These are phyloP conservation scores for Adansonia gregorii DNA, from an alignment of 441 rosid species.

Conservation along the genomic window DNA sequence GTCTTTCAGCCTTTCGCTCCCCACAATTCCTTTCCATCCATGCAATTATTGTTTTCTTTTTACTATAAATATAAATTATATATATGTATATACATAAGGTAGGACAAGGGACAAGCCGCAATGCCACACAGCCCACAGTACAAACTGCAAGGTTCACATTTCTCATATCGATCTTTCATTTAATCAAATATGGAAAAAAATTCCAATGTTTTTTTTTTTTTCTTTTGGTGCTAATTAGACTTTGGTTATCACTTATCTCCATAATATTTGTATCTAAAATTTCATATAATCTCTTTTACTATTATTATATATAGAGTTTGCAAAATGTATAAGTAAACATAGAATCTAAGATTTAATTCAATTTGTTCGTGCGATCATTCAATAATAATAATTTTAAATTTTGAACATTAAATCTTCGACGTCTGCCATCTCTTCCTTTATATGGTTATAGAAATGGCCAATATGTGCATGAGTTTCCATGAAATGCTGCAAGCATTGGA, in stretches of 20 bases:
- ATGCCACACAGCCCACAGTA: slow-evolving; percentile 4
- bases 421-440: no score
- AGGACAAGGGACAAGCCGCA: background rate
- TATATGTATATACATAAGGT: no score
- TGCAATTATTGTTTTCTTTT: background rate
- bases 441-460: no score
- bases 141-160: background rate
- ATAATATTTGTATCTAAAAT: background rate
- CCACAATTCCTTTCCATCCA: background rate
- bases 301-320: no score
- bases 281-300: background rate
- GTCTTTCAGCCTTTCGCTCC: background rate
- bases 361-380: background rate
- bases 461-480: background rate
- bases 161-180: background rate
- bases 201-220: background rate
- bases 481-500: background rate
- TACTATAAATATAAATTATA: no score
- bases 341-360: no score
- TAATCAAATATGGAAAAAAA: no score
- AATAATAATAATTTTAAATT: no score
- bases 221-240: background rate
- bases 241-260: background rate
- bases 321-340: no score
- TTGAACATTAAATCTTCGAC: no score